A percentile compares a stretch with the other conserved stretches of the same genome.
Conservation (phyloP, 768 basidiomycete species). For the Thelephora aurantiotincta region DNA sequence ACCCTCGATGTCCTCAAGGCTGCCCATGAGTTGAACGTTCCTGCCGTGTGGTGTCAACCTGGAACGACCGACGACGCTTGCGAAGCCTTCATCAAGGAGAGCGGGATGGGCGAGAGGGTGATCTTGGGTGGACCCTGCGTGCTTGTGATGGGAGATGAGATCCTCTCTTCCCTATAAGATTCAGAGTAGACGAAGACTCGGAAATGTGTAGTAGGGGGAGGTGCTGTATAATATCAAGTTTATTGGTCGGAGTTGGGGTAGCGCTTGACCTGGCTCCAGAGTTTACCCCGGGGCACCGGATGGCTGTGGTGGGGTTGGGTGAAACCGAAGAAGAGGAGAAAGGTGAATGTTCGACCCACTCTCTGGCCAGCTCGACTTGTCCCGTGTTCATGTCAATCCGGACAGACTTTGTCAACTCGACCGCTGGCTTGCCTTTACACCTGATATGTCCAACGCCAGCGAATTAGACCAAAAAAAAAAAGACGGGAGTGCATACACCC, state of each 20-base stretch:
- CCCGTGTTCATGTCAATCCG: slow-evolving; percentile 10
- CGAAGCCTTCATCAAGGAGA: slow-evolving; percentile 46
- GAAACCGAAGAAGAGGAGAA: not conserved
- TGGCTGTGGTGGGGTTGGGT: slow-evolving; percentile 5
- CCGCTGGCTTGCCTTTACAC: slow-evolving; percentile 47
- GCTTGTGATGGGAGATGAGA: slow-evolving; percentile 58
- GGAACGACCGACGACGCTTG: slow-evolving; percentile 66
- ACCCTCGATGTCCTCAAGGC: slow-evolving; percentile 54
- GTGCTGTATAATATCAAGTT: not conserved
- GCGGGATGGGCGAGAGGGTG: slow-evolving; percentile 50
- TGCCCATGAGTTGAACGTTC: slow-evolving; percentile 56
- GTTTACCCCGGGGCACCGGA: slow-evolving; percentile 12
- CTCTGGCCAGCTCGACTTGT: slow-evolving; percentile 11
- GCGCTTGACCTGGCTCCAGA: slow-evolving; percentile 8
- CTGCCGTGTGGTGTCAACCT: slow-evolving; percentile 81
- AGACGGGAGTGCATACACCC: slow-evolving; percentile 32
- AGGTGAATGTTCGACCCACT: slow-evolving; percentile 18
- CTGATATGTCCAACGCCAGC: slow-evolving; percentile 22
- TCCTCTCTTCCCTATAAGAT: slow-evolving; percentile 14
- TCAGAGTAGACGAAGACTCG: not conserved
- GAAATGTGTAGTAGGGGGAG: not conserved
- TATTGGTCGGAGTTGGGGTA: not conserved
- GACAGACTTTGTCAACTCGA: slow-evolving; percentile 28
- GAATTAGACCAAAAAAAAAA: not conserved
- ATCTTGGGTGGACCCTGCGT: slow-evolving; percentile 77